Base-by-base conservation (phyloP, 305 asterid genomes). In the Lippia alba region DNA sequence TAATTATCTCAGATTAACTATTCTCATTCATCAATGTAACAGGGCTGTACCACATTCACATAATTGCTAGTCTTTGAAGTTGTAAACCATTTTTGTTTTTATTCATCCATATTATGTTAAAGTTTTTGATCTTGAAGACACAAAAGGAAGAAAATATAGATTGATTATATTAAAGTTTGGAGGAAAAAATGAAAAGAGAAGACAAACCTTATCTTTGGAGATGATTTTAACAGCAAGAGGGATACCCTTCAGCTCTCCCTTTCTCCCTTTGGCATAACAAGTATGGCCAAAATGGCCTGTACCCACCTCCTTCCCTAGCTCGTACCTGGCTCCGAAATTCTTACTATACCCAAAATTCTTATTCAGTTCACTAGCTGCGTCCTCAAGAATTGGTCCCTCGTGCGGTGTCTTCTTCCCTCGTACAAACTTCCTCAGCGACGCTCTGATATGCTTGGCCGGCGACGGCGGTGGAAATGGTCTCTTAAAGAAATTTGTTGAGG, bases 231-330 rank as follows among this genome's bases (percentile, higher is more conserved):
- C 91, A 15, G 98, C 98, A 58, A 91, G 79, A 12, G 91, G 85
- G n/a, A 76, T 49, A 80, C 91, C 96, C 76, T 83, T 89, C 70
- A 92, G 91, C 30, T 92, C 94, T 53, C 94, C 95, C 72, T 87
- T 89, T 72, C 83, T 80, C 4, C 89, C 98, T 75, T 66, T 86
- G 0, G 96, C 98, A 45, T 65, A 84, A 73, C 98, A 93, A 66
- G 98, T 93, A 74, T 93, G 98, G 41, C 97, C 98, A 74, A 93
- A 93, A 91, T 91, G 98, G 74, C 98, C 98, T 64, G 90, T 78
- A 46, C 98, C 98, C 33, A 89, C 96, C 83, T 91, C 98, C 75
- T 89, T 93, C 79, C 98, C 98, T 72, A 93, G 74, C 75, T 93
- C 98, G 70, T 80, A 93, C 84, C 89, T 93, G 0, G 96, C 97